These are phyloP conservation scores for Diddensiella santjacobensis DNA, from an alignment of 805 yeast genomes.

Conservation along the genomic window DNA sequence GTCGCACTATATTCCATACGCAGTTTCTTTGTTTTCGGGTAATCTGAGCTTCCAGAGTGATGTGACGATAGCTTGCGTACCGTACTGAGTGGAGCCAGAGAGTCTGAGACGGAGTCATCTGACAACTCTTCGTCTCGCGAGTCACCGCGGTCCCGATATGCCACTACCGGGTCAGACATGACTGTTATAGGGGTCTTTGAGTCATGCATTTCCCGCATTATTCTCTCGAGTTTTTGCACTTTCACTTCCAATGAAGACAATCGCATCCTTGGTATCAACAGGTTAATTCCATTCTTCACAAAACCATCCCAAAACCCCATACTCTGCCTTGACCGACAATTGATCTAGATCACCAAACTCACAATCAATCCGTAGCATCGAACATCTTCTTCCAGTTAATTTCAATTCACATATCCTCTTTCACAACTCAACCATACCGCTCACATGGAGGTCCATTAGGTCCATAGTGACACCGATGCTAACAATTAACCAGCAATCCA, in stretches of 20 bases:
- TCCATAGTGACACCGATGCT: background rate
- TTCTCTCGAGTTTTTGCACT: background rate
- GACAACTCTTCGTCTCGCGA: background rate
- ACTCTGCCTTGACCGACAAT: background rate
- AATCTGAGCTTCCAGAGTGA: background rate
- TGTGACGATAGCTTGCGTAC: background rate
- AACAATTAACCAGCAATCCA: no score
- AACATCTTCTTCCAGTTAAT: background rate
- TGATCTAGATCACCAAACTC: background rate
- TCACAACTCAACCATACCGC: background rate
- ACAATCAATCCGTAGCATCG: background rate
- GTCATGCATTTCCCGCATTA: background rate
- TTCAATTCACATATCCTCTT: background rate
- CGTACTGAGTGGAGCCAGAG: background rate
- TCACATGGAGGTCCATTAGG: background rate
- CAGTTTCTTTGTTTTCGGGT: background rate
- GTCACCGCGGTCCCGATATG: background rate
- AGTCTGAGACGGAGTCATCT: background rate
- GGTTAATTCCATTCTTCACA: no score
- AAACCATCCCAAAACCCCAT: no score
- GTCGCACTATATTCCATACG: background rate
- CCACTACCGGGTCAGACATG: background rate
- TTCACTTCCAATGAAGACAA: background rate
- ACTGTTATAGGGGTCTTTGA: background rate
- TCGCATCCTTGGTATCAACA: no score